Conservation (phyloP, 768 basidiomycete species). For the Collybiopsis confluens region DNA sequence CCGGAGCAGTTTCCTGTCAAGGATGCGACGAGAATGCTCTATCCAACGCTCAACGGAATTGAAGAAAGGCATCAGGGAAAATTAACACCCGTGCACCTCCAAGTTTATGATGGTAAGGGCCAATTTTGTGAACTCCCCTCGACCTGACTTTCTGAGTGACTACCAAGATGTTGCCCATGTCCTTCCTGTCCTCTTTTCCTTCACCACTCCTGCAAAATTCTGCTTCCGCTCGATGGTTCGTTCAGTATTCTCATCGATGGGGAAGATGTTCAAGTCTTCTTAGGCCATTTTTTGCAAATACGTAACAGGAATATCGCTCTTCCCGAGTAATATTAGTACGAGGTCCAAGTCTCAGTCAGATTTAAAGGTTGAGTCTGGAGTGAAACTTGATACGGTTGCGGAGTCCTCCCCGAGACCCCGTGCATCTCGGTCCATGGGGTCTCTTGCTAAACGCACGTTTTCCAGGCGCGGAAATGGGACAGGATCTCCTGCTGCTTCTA, state of each 20-base stretch:
- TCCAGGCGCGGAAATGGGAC: background rate
- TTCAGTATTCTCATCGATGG: no score
- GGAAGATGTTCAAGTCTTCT: no score
- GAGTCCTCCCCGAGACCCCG: conserved; percentile 5
- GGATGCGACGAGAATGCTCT: conserved; percentile 43
- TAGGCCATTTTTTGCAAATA: conserved; percentile 67
- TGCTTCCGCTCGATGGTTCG: conserved; percentile 77
- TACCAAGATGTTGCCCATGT: conserved; percentile 71
- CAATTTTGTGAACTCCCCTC: background rate
- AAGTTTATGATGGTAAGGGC: conserved; percentile 81
- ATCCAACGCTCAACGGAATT: conserved; percentile 53
- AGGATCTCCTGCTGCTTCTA: background rate
- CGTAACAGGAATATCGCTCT: conserved; percentile 46
- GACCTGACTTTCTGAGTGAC: no score
- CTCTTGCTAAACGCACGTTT: background rate
- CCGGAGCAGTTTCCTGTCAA: conserved; percentile 62
- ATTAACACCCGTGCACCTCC: conserved; percentile 82
- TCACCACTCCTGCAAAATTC: conserved; percentile 75
- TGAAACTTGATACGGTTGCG: conserved; percentile 1
- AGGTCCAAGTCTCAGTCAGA: no score
- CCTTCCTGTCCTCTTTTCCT: conserved; percentile 68
- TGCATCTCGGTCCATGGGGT: background rate
- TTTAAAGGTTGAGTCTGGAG: no score
- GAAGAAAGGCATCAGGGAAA: conserved; percentile 38
- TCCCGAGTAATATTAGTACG: background rate